Evolutionary conservation across 345 rosid genomes (phyloP), one percentile per base, ranked within the genome.

Genomic region (Anacardium occidentale): DNA sequence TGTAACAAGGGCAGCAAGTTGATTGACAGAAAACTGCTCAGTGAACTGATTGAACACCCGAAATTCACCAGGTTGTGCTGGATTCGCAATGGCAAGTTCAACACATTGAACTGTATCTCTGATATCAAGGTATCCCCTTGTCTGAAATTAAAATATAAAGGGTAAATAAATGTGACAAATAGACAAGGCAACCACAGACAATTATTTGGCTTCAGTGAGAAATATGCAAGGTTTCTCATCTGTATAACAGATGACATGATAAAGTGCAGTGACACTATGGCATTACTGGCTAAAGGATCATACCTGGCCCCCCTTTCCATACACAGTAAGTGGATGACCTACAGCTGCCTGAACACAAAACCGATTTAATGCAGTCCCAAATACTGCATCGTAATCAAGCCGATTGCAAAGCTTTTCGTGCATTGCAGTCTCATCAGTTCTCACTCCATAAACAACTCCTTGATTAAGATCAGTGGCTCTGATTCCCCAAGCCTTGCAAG

Each of bases 401-500:
- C 98, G 82, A 80, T 94, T 94, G 52, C 76, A 81, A 4, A 94
- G 85, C 70, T 87, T 93, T 71, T 90, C 95, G 51, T 94, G 97
- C 97, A 95, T 79, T 64, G 86, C 91, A 1, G 99, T 95, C 80
- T 95, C 99, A 42, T 95, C 93, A 1, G 98, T 95, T 80, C 85
- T 87, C 22, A 87, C 88, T 57, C 99, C 99, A 82, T 95, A 95
- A 68, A 95, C 99, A 70, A 95, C 98, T 73, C 99, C 98, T 77
- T 95, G 99, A 79, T 95, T 95, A 11, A 95, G 85, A 74, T 95
- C 99, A 62, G 99, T 95, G 5, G 99, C 99, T 80, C 97, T 87
- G 50, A 92, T 89, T 70, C 99, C 99, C 99, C 99, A 94, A 71
- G 98, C 98, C 82, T 92, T 94, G 83, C 98, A 94, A 78, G 98